phyloP scores from a whole-genome alignment of 2,329 filamentous ascomycete species.

The Corynespora cassiicola region DNA sequence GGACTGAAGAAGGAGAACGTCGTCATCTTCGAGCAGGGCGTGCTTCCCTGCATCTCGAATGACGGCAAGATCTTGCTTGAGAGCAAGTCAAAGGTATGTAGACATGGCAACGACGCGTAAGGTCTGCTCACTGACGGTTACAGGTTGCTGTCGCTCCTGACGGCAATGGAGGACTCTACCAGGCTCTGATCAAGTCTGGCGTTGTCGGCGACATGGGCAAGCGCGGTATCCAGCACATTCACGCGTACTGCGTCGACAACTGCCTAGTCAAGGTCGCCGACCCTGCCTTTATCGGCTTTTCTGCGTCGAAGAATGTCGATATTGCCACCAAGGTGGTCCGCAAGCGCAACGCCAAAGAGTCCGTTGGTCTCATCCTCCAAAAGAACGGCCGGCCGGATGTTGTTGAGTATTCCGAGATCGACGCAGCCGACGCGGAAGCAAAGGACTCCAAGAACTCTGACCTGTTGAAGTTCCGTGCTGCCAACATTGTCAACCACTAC shows the following conservation, averaged over 20 bases:
- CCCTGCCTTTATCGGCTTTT: conserved; percentile 92
- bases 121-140: conserved; percentile 20
- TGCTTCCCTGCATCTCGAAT: conserved; percentile 95
- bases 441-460: conserved; percentile 80
- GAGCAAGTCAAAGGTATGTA: conserved; percentile 75
- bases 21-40: conserved; percentile 93
- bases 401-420: conserved; percentile 98
- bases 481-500: conserved; percentile 99
- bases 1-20: conserved; percentile 86
- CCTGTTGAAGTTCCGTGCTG: conserved; percentile 92
- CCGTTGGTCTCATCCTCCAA: conserved; percentile 89
- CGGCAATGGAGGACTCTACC: conserved; percentile 96
- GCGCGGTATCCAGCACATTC: conserved; percentile 91
- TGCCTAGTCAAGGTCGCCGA: conserved; percentile 99
- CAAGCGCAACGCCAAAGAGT: conserved; percentile 95
- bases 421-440: conserved; percentile 85
- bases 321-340: conserved; percentile 99
- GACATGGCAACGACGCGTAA: background rate
- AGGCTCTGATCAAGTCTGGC: conserved; percentile 80
- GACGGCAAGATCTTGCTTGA: conserved; percentile 97
- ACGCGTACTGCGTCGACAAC: conserved; percentile 98
- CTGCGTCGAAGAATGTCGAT: conserved; percentile 85
- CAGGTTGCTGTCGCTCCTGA: conserved; percentile 91
- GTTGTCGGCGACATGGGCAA: conserved; percentile 87
- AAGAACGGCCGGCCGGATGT: conserved; percentile 98